These are phyloP conservation scores for Aethionema arabicum DNA, from an alignment of 345 rosid genomes.

Conservation along the genomic window DNA sequence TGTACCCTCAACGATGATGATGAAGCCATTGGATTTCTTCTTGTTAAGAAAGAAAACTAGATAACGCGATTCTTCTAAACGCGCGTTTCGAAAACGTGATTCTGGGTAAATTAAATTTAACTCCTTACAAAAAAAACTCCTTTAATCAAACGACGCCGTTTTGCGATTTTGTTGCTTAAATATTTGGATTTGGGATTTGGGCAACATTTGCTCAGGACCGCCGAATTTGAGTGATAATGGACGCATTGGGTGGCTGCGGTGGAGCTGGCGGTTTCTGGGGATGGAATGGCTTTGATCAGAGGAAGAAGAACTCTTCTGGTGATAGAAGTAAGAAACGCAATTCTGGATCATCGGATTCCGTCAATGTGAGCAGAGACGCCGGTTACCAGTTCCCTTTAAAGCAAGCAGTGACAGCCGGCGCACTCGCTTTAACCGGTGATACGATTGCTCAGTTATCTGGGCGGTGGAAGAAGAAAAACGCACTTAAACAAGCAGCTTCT, in stretches of 20 bases:
- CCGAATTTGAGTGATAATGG: slow-evolving; percentile 42
- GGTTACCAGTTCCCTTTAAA: slow-evolving; percentile 71
- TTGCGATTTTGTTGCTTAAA: too few relatives aligned
- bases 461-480: slow-evolving; percentile 45
- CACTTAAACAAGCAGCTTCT: slow-evolving; percentile 30
- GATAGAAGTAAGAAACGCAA: slow-evolving; percentile 37
- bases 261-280: slow-evolving; percentile 59
- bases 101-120: too few relatives aligned
- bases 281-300: slow-evolving; percentile 42
- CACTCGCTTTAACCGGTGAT: slow-evolving; percentile 79
- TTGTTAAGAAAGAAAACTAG: not conserved
- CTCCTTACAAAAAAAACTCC: too few relatives aligned
- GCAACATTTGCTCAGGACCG: slow-evolving; percentile 18
- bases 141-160: not conserved
- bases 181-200: not conserved
- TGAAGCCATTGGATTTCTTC: not conserved
- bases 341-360: slow-evolving; percentile 55
- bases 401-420: slow-evolving; percentile 78
- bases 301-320: slow-evolving; percentile 34
- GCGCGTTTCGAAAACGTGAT: slow-evolving; percentile 21
- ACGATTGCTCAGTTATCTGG: slow-evolving; percentile 65
- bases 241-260: slow-evolving; percentile 48
- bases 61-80: slow-evolving; percentile 18
- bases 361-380: slow-evolving; percentile 35
- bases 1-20: not conserved